Conservation (phyloP, 257 asterid genomes). For the Capsicum chinense region DNA sequence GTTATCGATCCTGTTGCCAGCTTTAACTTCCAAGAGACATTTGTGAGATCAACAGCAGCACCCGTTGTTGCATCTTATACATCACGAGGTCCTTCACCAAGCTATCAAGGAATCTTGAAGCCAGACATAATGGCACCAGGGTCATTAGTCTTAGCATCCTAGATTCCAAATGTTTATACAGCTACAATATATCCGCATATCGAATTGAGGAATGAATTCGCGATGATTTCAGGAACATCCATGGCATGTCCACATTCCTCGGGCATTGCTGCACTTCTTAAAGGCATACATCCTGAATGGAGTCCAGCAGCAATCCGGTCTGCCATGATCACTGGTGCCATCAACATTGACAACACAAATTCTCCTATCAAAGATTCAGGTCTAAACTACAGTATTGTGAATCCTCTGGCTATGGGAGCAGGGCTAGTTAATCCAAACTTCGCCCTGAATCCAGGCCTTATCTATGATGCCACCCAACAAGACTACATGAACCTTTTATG, state of each 20-base stretch:
- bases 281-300: background rate
- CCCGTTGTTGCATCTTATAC: conserved; percentile 55
- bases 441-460: conserved; percentile 2
- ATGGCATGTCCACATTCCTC: conserved; percentile 25
- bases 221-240: conserved; percentile 52
- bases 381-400: background rate
- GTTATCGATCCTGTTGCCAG: conserved; percentile 42
- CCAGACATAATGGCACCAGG: conserved; percentile 73
- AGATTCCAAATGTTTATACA: conserved; percentile 29
- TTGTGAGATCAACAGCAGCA: conserved; percentile 52
- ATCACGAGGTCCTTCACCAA: conserved; percentile 56
- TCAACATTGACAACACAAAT: conserved; percentile 6
- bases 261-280: conserved; percentile 3
- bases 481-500: conserved; percentile 24
- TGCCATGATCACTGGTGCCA: conserved; percentile 21
- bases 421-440: background rate
- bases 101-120: conserved; percentile 56
- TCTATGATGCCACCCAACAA: conserved; percentile 17
- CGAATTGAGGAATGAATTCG: conserved; percentile 37
- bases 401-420: conserved; percentile 30
- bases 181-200: conserved; percentile 37
- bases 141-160: conserved; percentile 48
- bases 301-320: conserved; percentile 26
- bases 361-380: background rate
- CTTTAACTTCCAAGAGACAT: conserved; percentile 56